Conservation (phyloP, 2,329 filamentous ascomycete genomes). For the Hymenoscyphus repandus region DNA sequence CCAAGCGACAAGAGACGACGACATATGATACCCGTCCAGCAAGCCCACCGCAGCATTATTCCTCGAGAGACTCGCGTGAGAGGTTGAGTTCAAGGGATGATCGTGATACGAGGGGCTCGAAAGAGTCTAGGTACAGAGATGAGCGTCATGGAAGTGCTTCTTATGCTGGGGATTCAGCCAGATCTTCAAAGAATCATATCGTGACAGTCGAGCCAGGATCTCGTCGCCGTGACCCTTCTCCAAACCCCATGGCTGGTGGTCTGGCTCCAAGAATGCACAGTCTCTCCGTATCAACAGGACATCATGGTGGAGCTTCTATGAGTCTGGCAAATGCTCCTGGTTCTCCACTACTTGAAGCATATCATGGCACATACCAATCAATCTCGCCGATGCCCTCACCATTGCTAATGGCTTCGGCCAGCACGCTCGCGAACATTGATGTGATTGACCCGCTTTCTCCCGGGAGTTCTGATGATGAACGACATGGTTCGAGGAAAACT, state of each 20-base stretch:
- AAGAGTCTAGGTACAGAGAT: constrained; percentile 2
- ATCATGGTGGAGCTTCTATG: constrained; percentile 31
- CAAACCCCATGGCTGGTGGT: constrained; percentile 10
- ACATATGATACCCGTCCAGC: constrained; percentile 15
- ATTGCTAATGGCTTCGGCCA: constrained; percentile 47
- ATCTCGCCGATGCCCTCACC: constrained; percentile 93
- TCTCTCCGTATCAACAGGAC: constrained; percentile 27
- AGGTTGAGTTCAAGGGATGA: not conserved
- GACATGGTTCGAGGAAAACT: constrained; percentile 32
- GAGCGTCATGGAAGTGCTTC: constrained; percentile 11
- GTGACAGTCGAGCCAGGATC: constrained; percentile 29
- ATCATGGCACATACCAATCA: constrained; percentile 89
- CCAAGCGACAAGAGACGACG: constrained; percentile 23
- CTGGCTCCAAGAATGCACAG: constrained; percentile 27
- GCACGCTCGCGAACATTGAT: constrained; percentile 38
- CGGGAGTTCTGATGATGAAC: constrained; percentile 44
- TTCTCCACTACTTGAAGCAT: constrained; percentile 85
- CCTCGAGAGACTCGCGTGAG: not conserved
- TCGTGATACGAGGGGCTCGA: not conserved
- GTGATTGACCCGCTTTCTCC: constrained; percentile 49
- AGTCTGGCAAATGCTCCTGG: constrained; percentile 56
- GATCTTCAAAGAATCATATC: constrained; percentile 21
- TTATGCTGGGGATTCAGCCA: constrained; percentile 8
- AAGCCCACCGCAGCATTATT: constrained; percentile 11
- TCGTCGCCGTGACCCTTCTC: constrained; percentile 23